These are phyloP conservation scores for Fraxinus americana DNA, from an alignment of 257 asterid species.

Conservation along the genomic window DNA sequence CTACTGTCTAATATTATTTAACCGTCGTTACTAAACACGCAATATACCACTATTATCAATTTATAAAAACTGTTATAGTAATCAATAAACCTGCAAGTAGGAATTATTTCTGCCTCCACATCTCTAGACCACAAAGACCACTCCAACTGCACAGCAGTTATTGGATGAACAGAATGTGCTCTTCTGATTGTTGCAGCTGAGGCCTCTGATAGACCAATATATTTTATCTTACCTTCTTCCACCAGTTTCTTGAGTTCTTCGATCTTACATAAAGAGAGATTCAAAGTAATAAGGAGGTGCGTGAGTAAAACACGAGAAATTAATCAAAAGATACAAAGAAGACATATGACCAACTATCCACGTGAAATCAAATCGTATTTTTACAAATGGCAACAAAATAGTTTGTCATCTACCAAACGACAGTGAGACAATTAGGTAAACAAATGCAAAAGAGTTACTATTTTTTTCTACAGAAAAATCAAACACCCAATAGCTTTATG, in stretches of 20 bases:
- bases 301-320: background rate
- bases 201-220: conserved; percentile 54
- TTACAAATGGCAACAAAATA: background rate
- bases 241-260: conserved; percentile 54
- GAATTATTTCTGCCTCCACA: conserved; percentile 45
- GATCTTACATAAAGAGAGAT: conserved; percentile 26
- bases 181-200: conserved; percentile 53
- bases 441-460: background rate
- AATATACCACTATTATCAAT: background rate
- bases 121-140: conserved; percentile 58
- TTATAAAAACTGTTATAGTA: background rate
- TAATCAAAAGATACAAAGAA: background rate
- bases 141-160: conserved; percentile 53
- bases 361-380: no score
- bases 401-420: background rate
- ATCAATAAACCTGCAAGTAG: conserved; percentile 44
- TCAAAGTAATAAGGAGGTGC: background rate
- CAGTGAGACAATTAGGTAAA: background rate
- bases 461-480: background rate
- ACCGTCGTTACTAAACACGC: background rate
- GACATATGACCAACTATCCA: background rate
- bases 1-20: background rate
- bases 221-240: conserved; percentile 56
- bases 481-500: background rate
- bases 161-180: conserved; percentile 56